Base-by-base conservation (phyloP, 768 basidiomycete species). In the Mycena crocata region DNA sequence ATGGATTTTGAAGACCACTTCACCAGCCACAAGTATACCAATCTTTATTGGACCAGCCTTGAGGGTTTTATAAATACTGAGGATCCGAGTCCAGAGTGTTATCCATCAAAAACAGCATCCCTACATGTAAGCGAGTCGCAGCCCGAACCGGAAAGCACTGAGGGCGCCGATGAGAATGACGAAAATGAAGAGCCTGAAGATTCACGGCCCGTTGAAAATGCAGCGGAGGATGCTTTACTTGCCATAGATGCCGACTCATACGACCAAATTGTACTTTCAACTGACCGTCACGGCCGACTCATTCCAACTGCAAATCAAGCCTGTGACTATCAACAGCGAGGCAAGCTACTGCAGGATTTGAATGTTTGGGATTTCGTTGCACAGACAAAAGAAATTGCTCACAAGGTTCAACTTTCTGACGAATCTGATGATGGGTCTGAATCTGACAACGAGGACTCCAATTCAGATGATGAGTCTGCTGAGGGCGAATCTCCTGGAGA, bases 1-100 rank as follows among this genome's bases (percentile, higher is more conserved):
- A 52, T 72, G 46, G 75, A 70, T 24, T 67, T 54, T 5, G 75
- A 73, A n/a, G 74, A 78, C 50, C 72, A 76, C 24, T 78, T 71
- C 40, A 75, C 74, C 1, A 75, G 68, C 30, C 75, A 77, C 45
- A 13, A 60, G 14, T 79, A 66, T 56, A 21, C 30, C 1, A 66
- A 69, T 19, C 48, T 79, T 17, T 77, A 70, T 40, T 79, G 76
- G 77, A 19, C 44, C 9, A 40, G 54, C 19, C 17, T 55, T 26
- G 35, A 55, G 17, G 44, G 14, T 3, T 68, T 67, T 23, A 42
- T 82, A 1, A 50, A 79, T 12, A 1, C 46, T 7, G 34, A 70
- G 24, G 30, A 57, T n/a, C n/a, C n/a, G n/a, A n/a, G n/a, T n/a
- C n/a, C n/a, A n/a, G n/a, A n/a, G n/a, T n/a, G n/a, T n/a, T 15